Conservation (phyloP, 2,329 filamentous ascomycete species). For the Escovopsis weberi region DNA sequence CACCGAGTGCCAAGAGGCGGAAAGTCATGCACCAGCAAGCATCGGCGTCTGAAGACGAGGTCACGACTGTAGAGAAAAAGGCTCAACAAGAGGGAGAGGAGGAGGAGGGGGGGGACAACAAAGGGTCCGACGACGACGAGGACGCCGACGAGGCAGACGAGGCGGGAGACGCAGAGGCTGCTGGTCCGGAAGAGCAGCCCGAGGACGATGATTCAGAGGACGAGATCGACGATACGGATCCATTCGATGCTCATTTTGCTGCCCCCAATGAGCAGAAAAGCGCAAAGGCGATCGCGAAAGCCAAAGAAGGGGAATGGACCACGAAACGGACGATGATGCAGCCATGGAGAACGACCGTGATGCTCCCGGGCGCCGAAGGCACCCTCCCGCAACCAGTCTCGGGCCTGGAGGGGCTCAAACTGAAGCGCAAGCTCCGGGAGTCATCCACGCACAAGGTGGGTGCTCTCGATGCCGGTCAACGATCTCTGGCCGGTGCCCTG, state of each 20-base stretch:
- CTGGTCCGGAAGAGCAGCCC: slow-evolving; percentile 12
- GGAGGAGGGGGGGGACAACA: slow-evolving; percentile 27
- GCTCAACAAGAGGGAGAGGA: slow-evolving; percentile 9
- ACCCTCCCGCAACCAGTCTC: slow-evolving; percentile 19
- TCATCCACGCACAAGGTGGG: slow-evolving; percentile 37
- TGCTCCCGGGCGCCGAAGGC: slow-evolving; percentile 27
- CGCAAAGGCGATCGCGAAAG: slow-evolving; percentile 34
- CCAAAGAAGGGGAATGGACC: slow-evolving; percentile 36
- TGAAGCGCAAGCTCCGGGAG: slow-evolving; percentile 57
- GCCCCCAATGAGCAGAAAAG: slow-evolving; percentile 48
- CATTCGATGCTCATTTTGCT: slow-evolving; percentile 71
- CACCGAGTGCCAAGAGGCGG: slow-evolving; percentile 38
- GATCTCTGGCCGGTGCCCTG: slow-evolving; percentile 52
- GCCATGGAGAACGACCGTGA: slow-evolving; percentile 32
- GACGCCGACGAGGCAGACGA: slow-evolving; percentile 12
- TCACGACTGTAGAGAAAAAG: slow-evolving; percentile 10
- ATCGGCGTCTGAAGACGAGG: slow-evolving; percentile 9
- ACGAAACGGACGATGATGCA: slow-evolving; percentile 32
- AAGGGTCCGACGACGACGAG: slow-evolving; percentile 16
- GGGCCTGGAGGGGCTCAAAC: slow-evolving; percentile 34
- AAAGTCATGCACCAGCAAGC: slow-evolving; percentile 32
- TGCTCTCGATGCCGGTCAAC: slow-evolving; percentile 46
- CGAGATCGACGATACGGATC: slow-evolving; percentile 44
- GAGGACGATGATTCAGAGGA: slow-evolving; percentile 31
- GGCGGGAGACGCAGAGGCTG: slow-evolving; percentile 4